Evolutionary conservation across 225 moss, liverwort and hornwort species (phyloP), one percentile per base, ranked within the genome.

Genomic region (Pseudoscleropodium purum): DNA sequence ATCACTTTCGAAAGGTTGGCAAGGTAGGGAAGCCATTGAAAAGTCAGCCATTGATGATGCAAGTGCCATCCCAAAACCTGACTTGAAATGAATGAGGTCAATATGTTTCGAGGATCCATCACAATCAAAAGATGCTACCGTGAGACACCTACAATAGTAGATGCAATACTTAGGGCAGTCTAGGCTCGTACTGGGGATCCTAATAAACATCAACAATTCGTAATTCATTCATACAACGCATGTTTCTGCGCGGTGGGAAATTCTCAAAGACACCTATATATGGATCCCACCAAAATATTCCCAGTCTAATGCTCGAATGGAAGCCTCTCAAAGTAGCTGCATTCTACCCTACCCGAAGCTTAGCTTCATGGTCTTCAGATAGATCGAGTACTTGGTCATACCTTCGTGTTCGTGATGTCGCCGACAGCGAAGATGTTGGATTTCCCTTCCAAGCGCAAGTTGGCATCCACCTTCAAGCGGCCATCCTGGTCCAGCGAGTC

Each of bases 321-420:
- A 29, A 30, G 39, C 25, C 63, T 63, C 18, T 37, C 18, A 75
- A 47, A 37, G 62, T 13, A 61, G 4, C 33, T 31, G 63, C 45
- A 21, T 63, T 43, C 8, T 30, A 29, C 39, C 18, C 59, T 60
- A 24, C 10, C 24, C 24, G 24, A 4, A 60, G 24, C 60, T 24
- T 10, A 11, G 24, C 60, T 43, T 54, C 24, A 10, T 26, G 27
- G 18, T 6, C 10, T 33, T 34, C 74, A 82, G 62, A 73, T 18
- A 82, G 27, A 65, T 63, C 45, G 39, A 82, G 41, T 88, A 39
- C 45, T n/a, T 43, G 4, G 60, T 68, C 86, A 47, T 89, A 98
- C 98, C 96, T 97, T 94, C 25, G 93, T 92, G 67, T 96, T 95
- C 5, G 94, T 91, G 59, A 97, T 86, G 90, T 98, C 98, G 67